Base-by-base conservation (phyloP, 2,329 filamentous ascomycete species). In the Botrytis sinoallii region DNA sequence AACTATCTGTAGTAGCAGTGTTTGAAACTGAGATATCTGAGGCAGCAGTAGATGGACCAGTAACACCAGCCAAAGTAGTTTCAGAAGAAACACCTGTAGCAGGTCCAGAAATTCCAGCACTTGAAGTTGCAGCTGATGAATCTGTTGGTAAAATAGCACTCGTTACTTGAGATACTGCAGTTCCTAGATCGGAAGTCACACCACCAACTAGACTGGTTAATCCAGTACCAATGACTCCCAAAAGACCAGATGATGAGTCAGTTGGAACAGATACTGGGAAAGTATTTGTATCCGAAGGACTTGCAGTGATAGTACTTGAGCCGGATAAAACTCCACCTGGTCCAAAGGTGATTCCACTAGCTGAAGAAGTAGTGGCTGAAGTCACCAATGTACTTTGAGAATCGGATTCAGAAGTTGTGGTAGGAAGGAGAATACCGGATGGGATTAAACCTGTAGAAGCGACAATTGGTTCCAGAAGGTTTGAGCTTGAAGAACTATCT, bases 301-400 rank as follows among this genome's bases (percentile, higher is more conserved):
- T 73, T 65, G 22, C 32, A 52, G 52, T 12, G 9, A 61, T 32
- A n/a, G 71, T 32, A 57, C 71, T 70, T 44, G 71, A 70, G 18
- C 65, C 57, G 12, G 75, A 76, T n/a, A 80, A 55, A 57, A 81
- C 74, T 74, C 79, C 79, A 67, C 79, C 78, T 35, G 80, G 80
- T 18, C 77, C 77, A 73, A 81, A 79, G 12, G 77, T 78, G 61
- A 81, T 81, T 40, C 73, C 80, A 72, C 75, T 75, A 29, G 52
- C 63, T 35, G 77, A 76, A 38, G 70, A 72, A 66, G 65, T n/a
- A 44, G 74, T 70, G 2, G 75, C 63, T 12, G 75, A 64, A 22
- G 70, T 70, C 29, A 66, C 32, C 14, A 70, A 42, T 9, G 72
- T n/a, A 25, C 61, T 25, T 55, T 66, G 48, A n/a, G 63, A 29